Evolutionary conservation across 2,329 filamentous ascomycete species (phyloP), one percentile per base, ranked within the genome.

Genomic region (Amauroascus verrucosus): DNA sequence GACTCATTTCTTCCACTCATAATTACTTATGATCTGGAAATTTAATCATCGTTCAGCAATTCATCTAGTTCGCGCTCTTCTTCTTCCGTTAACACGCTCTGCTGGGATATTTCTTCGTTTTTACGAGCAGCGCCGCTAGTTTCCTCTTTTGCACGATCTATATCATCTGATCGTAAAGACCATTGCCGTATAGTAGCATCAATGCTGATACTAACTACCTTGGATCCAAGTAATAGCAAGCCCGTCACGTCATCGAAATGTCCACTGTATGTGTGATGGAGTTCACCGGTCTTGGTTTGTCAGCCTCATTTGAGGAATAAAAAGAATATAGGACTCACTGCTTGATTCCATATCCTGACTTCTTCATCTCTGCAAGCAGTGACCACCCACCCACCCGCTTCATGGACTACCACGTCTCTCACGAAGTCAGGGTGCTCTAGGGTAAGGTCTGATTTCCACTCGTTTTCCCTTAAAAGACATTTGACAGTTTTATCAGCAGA

Each of bases 161-260:
- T 69, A 43, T 82, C 81, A 43, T 69, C 67, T 26, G 78, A 81
- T 48, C 76, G 77, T 50, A 97, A 71, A 11, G 84, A 82, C 93
- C 93, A 98, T 52, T 78, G 81, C 62, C 93, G 81, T 37, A 97
- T 77, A 0, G 93, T 97, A 1, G 83, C 85, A 70, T 98, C 93
- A 61, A 97, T 94, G 59, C 87, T 83, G 52, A 93, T 86, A 66
- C 89, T 96, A 58, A 87, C 81, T 9, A 95, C 72, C 3, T 65
- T 70, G 43, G 67, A 68, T 1, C 67, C 71, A 26, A 89, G 66
- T 48, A 94, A 65, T 1, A 85, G 75, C 41, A 97, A 70, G 33
- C 84, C 88, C 0, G 88, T 96, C 13, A 98, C 84, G 68, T 97
- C 93, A 64, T 98, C 89, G 64, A 82, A 97, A 71, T 98, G 93